Evolutionary conservation across 345 rosid species (phyloP), one percentile per base, ranked within the genome.

Genomic region (Bruguiera sexangula): DNA sequence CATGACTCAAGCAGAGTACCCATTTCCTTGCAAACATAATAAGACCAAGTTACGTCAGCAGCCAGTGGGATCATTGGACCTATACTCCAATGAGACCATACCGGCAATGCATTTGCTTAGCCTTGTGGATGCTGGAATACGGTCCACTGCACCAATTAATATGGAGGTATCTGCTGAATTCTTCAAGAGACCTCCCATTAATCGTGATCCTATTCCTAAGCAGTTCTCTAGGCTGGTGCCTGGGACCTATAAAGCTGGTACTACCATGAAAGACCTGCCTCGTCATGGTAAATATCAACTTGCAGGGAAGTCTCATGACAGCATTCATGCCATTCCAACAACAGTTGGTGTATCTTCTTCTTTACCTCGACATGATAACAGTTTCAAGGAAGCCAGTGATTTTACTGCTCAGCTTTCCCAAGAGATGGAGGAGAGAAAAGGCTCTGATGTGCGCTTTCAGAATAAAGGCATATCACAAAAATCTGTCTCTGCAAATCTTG

Each of bases 31-130:
- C 80, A 87, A 81, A 62, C 92, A 81, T 74, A 84, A 73, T 65
- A 78, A 76, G 65, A 72, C 72, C 10, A 75, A 76, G 34, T 54
- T 63, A 36, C 63, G 65, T 39, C 72, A 79, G 22, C 72, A 75
- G 61, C 67, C 73, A 6, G 54, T 71, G 52, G 83, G 85, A 30
- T 70, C 92, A 5, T 43, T 81, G 36, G 97, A 92, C 65, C 69
- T 80, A 11, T 85, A 71, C 72, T 76, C 92, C 51, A 92, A 82
- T 58, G 97, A 96, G 50, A 85, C 89, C 59, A 89, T 92, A 73
- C 87, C 98, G 9, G 96, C 98, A 20, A 79, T 96, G 94, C 93
- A 89, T 83, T 83, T 96, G 73, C 92, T 90, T 48, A 90, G 95
- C 81, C 97, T 90, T 56, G 89, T 90, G 97, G 90, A 92, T 85